These are phyloP conservation scores for Phytophthora lateralis DNA, from an alignment of 352 stramenopile genomes.

Conservation along the genomic window DNA sequence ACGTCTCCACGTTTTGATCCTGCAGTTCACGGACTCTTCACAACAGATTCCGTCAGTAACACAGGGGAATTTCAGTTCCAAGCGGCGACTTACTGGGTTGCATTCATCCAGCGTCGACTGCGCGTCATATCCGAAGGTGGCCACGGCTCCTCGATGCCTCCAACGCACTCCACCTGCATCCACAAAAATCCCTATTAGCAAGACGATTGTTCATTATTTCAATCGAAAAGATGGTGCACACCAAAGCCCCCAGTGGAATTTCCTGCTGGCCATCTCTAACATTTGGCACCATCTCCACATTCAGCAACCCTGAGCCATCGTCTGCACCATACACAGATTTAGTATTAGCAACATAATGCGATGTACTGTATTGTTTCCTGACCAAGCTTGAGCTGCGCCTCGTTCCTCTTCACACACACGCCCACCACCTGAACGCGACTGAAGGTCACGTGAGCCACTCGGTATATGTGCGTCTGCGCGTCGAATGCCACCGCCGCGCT, in stretches of 20 bases:
- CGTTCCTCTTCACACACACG: constrained; percentile 29
- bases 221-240: constrained; percentile 7
- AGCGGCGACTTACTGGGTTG: constrained; percentile 32
- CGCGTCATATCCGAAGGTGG: constrained; percentile 19
- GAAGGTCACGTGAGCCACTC: constrained; percentile 20
- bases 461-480: constrained; percentile 21
- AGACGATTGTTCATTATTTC: not conserved
- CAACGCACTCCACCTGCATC: constrained; percentile 48
- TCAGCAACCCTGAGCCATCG: constrained; percentile 42
- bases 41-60: constrained; percentile 3
- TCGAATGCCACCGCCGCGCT: constrained; percentile 28
- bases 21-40: constrained; percentile 46
- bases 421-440: constrained; percentile 39
- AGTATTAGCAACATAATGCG: constrained; percentile 6
- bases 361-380: constrained; percentile 2
- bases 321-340: constrained; percentile 24
- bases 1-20: constrained; percentile 63
- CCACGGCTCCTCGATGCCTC: constrained; percentile 32
- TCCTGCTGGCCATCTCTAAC: constrained; percentile 7
- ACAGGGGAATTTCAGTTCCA: not conserved
- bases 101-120: constrained; percentile 39
- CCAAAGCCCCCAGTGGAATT: constrained; percentile 38
- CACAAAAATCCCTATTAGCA: constrained; percentile 4
- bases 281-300: constrained; percentile 28
- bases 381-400: constrained; percentile 40